These are phyloP conservation scores for Canna indica DNA, from an alignment of 176 grass and related monocot genomes.

Conservation along the genomic window DNA sequence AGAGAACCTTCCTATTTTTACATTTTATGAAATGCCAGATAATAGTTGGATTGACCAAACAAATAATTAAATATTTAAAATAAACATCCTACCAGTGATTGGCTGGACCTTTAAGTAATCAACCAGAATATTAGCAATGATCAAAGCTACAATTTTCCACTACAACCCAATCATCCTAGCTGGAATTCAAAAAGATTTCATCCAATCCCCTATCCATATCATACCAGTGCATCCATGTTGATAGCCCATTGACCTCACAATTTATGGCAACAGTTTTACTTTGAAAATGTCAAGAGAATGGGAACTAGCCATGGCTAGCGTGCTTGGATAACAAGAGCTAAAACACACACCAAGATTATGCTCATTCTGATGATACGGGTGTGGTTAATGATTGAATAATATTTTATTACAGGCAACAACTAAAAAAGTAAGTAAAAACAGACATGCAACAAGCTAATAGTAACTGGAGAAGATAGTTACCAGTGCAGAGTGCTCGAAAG, in stretches of 20 bases:
- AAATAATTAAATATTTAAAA: too few species aligned
- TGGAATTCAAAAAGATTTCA: not conserved
- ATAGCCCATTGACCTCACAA: not conserved
- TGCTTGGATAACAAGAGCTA: not conserved
- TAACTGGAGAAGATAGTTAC: slow-evolving; percentile 20
- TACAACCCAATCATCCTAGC: too few species aligned
- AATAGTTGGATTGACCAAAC: too few species aligned
- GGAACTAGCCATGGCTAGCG: not conserved
- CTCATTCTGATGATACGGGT: not conserved
- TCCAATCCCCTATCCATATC: not conserved
- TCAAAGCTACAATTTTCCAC: too few species aligned
- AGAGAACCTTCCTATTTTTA: too few species aligned
- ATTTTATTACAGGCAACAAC: not conserved
- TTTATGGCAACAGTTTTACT: not conserved
- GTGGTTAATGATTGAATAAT: not conserved
- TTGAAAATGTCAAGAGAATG: not conserved
- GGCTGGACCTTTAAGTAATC: not conserved
- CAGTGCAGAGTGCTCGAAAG: slow-evolving; percentile 90
- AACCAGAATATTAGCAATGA: too few species aligned
- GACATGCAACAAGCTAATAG: not conserved
- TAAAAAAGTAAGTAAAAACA: not conserved
- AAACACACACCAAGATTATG: not conserved
- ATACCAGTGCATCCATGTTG: not conserved
- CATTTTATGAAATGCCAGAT: too few species aligned
- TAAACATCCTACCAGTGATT: not conserved